Evolutionary conservation across 352 stramenopile species (phyloP), one percentile per base, ranked within the genome.

Genomic region (Pythium rishiriense): DNA sequence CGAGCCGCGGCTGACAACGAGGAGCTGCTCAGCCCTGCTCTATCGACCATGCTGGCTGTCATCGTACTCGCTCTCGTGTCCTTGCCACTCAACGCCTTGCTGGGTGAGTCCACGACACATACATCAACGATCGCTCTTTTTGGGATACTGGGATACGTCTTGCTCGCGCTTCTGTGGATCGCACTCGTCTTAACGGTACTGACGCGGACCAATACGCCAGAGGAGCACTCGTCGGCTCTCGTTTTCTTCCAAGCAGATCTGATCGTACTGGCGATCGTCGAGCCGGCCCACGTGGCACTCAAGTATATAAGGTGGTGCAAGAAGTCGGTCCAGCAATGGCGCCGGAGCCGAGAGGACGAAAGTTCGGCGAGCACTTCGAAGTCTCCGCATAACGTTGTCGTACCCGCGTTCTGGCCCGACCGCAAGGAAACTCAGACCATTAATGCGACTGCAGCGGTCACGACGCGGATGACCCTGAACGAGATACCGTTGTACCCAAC

Each of bases 221-320:
- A 59, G 1, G 48, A 63, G 21, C 25, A 64, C 39, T n/a, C 53
- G 9, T 49, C 47, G 4, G 47, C 46, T 4, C 45, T 69, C 21
- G n/a, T 69, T 5, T 69, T 69, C 28, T 68, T 64, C 48, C 54
- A 64, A 33, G 43, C 62, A 4, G 54, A 69, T 41, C 37, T 64
- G 15, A 37, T 64, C 17, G 62, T 68, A 15, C 19, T 69, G 0
- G 19, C 11, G 19, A n/a, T 69, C 22, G 19, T 69, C 22, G 17
- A 57, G 19, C 61, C 46, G 3, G 11, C 7, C 24, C 24, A 21
- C 24, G 26, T 41, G n/a, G 3, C 46, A 7, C n/a, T 29, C 28
- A 60, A 67, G 60, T 51, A 31, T 12, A 1, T 51, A 0, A 5
- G 11, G 8, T 22, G 8, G 31, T 39, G 24, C 21, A 49, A 49